Conservation (phyloP, 202 grass and related monocot species). For the Panicum virgatum region DNA sequence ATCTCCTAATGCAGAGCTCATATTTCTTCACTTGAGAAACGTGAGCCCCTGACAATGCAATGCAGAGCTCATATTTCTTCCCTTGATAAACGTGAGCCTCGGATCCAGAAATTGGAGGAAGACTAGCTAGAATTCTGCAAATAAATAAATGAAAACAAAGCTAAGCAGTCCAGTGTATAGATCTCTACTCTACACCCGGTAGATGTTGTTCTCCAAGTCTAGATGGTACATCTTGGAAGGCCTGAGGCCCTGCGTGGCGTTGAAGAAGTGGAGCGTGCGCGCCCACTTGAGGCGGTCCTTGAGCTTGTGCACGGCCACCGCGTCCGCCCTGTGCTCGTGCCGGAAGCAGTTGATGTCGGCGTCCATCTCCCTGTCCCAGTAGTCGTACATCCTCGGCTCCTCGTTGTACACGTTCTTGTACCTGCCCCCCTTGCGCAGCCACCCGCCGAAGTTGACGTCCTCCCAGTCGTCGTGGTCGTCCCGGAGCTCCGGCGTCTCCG, state of each 20-base stretch:
- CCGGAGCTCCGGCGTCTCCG: slow-evolving; percentile 14
- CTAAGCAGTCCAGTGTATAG: too few relatives aligned
- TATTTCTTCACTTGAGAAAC: too few relatives aligned
- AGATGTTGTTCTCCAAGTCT: not conserved
- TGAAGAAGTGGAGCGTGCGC: slow-evolving; percentile 54
- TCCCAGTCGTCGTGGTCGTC: slow-evolving; percentile 29
- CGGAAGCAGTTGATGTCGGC: not conserved
- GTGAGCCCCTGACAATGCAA: too few relatives aligned
- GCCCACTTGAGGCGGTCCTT: slow-evolving; percentile 54
- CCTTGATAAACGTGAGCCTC: too few relatives aligned
- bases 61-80: too few relatives aligned
- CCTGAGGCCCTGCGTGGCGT: slow-evolving; percentile 41
- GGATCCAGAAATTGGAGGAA: too few relatives aligned
- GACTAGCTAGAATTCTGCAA: too few relatives aligned
- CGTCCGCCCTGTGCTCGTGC: slow-evolving; percentile 36
- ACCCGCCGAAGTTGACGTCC: slow-evolving; percentile 37
- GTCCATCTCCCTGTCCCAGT: slow-evolving; percentile 1
- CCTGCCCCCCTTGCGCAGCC: slow-evolving; percentile 29
- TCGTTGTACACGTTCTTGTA: slow-evolving; percentile 47
- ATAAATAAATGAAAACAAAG: too few relatives aligned
- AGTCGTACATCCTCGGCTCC: slow-evolving; percentile 56
- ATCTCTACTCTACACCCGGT: not conserved
- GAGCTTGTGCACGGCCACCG: slow-evolving; percentile 66
- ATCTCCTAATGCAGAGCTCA: too few relatives aligned
- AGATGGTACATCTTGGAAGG: not conserved